Evolutionary conservation across 2,329 filamentous ascomycete genomes (phyloP), one percentile per base, ranked within the genome.

Genomic region (Diaporthe sp.): DNA sequence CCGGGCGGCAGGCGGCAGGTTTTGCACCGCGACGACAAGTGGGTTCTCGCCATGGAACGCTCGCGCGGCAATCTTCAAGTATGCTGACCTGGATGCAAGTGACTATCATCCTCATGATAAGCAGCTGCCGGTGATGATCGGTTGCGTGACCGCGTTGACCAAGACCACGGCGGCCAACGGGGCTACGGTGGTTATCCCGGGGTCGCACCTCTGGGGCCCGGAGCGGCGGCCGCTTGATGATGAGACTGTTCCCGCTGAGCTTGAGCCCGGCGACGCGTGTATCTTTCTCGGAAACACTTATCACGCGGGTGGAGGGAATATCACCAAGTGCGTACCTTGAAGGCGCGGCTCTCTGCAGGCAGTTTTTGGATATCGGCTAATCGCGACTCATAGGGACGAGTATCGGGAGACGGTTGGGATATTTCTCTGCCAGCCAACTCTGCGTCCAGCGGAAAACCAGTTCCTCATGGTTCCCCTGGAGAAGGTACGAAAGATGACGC

Each of bases 371-470:
- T 17, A 0, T 67, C 17, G 6, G 44, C 61, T 67, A 34, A 67
- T 34, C 10, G 6, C 1, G 42, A 51, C 20, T 10, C 28, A 51
- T 44, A 67, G 42, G 20, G 61, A 67, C 44, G 61, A 67, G 28
- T 67, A 67, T 17, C 42, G 42, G 6, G 61, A 67, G 61, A 67
- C 61, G 7, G 61, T 67, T 9, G 61, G 42, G 1, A 67, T 67
- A 67, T 67, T 67, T 20, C 61, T 67, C 28, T 67, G 61, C 1
- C 61, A 67, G 20, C 61, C 61, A 20, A 67, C 61, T 28, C 20
- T 67, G 20, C 42, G 61, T 20, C 61, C 61, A 8, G 61, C 61
- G 28, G 61, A 67, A 44, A 67, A 67, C 61, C 61, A 67, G 61
- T 67, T 67, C 20, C 61, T 67, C 61, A 67, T 67, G 61, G 61